Conservation (phyloP, 331 rosid genomes). For the Erythrophleum ivorense region DNA sequence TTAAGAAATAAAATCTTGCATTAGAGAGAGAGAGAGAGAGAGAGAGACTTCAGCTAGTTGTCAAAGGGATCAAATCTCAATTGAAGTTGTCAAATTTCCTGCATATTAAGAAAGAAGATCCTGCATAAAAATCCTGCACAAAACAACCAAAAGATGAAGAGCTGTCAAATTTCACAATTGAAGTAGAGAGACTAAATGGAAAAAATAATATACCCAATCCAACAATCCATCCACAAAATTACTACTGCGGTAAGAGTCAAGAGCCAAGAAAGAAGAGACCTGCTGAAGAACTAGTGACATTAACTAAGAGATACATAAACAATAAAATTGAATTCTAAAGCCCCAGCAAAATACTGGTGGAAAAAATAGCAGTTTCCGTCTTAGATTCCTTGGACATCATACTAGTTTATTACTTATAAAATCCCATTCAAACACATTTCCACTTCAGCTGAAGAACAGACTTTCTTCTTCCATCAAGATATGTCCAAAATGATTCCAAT, state of each 20-base stretch:
- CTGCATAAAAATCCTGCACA: no score
- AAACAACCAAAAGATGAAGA: no score
- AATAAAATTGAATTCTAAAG: neutral
- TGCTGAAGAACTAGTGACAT: neutral
- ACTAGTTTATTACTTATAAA: neutral
- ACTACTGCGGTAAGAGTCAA: slow-evolving; percentile 39
- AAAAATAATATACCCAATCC: slow-evolving; percentile 60
- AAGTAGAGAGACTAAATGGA: neutral
- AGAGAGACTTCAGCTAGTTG: no score
- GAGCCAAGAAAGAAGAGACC: slow-evolving; percentile 2
- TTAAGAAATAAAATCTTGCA: no score
- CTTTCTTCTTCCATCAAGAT: neutral
- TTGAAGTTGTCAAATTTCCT: no score
- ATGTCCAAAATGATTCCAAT: neutral
- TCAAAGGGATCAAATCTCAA: no score
- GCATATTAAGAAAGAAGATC: no score
- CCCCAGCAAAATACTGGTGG: neutral
- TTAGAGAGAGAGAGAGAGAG: no score
- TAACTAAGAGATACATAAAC: neutral
- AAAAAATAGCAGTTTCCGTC: neutral
- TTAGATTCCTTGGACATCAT: neutral
- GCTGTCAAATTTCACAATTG: no score
- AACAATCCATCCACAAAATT: slow-evolving; percentile 70
- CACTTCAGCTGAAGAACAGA: neutral
- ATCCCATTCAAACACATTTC: neutral